Evolutionary conservation across 345 rosid genomes (phyloP).

Genomic region (Eucalyptus shirleyi): DNA sequence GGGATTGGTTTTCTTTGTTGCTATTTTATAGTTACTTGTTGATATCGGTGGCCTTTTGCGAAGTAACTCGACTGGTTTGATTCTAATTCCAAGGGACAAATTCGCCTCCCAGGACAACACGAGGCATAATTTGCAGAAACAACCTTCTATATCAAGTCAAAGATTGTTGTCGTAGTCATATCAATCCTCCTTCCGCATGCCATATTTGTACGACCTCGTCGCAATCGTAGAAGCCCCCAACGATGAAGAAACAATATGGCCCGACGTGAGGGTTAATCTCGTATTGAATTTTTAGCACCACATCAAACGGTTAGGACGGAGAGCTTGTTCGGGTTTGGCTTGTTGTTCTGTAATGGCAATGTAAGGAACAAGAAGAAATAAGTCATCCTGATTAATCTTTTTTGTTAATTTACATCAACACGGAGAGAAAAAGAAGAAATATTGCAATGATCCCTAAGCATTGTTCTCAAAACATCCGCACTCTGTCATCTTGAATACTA

Average conservation of each 20-base stretch:
- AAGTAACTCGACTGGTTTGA: constrained; percentile 70
- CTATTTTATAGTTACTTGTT: too few species aligned
- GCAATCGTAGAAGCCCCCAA: constrained; percentile 18
- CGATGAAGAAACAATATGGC: constrained; percentile 27
- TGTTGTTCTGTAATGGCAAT: constrained; percentile 63
- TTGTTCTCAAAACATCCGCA: neutral
- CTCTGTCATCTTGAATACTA: neutral
- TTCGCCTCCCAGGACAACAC: constrained; percentile 18
- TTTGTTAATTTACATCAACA: neutral
- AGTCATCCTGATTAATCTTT: neutral
- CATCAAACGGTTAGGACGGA: constrained; percentile 43
- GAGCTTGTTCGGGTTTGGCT: constrained; percentile 52
- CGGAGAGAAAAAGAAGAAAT: neutral
- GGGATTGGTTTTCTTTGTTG: neutral
- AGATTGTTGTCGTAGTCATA: constrained; percentile 26
- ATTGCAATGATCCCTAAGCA: neutral
- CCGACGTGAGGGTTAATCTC: constrained; percentile 49
- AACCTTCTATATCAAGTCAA: constrained; percentile 17
- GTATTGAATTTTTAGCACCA: constrained; percentile 57
- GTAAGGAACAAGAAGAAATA: constrained; percentile 39
- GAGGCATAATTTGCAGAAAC: constrained; percentile 32
- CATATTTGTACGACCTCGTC: constrained; percentile 1
- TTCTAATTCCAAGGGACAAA: constrained; percentile 33
- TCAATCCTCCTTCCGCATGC: neutral
- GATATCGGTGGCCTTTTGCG: neutral